phyloP scores from a whole-genome alignment of 2,329 filamentous ascomycete species.

The Microascus cirrosus region DNA sequence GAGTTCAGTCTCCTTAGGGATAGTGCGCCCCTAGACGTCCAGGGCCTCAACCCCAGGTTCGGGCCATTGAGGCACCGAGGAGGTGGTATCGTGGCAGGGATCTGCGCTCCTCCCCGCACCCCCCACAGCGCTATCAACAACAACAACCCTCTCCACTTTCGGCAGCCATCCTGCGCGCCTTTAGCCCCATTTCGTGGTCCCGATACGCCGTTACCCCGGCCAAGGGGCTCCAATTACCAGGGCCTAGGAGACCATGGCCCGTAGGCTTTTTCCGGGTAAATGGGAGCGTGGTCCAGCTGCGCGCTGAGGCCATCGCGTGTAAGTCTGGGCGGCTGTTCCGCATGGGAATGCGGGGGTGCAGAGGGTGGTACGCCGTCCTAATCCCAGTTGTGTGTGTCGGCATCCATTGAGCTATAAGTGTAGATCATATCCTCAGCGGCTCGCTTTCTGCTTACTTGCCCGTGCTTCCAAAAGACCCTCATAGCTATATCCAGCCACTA shows the following conservation, averaged over 20 bases:
- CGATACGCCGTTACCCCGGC: not conserved
- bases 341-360: not conserved
- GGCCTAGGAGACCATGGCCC: not conserved
- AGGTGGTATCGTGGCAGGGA: not conserved
- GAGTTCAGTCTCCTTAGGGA: not conserved
- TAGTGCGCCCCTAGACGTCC: not conserved
- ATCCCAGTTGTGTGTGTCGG: not conserved
- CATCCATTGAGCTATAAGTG: not conserved
- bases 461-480: not conserved
- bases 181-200: not conserved
- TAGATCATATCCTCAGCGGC: not conserved
- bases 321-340: not conserved
- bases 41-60: not conserved
- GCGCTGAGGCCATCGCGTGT: not conserved
- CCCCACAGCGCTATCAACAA: not conserved
- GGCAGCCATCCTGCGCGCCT: not conserved
- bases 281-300: not conserved
- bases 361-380: not conserved
- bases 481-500: too few relatives aligned
- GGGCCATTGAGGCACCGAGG: not conserved
- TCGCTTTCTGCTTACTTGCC: not conserved
- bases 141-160: not conserved
- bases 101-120: not conserved
- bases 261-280: not conserved
- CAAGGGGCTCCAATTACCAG: not conserved